Evolutionary conservation across 108 stramenopile species (phyloP).

Genomic region (Asterionellopsis glacialis): DNA sequence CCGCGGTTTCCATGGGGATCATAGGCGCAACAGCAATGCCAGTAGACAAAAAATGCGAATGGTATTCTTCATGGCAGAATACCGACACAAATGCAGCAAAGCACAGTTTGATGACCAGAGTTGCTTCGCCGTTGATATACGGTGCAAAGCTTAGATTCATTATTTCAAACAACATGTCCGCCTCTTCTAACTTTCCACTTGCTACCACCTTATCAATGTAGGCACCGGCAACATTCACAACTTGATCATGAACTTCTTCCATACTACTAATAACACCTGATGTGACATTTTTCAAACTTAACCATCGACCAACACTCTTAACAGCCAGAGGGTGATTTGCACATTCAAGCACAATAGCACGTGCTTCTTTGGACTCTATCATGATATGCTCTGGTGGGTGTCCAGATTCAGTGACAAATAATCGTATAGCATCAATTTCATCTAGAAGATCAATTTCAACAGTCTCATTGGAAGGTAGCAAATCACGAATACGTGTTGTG

Average conservation of each 20-base stretch:
- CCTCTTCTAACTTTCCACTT: constrained; percentile 27
- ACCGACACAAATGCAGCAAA: constrained; percentile 59
- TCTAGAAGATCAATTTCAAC: constrained; percentile 62
- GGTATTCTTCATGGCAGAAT: constrained; percentile 46
- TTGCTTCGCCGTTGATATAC: constrained; percentile 52
- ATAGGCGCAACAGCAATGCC: constrained; percentile 18
- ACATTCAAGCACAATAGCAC: constrained; percentile 49
- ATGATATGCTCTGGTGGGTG: constrained; percentile 40
- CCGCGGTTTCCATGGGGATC: constrained; percentile 51
- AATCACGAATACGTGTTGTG: constrained; percentile 41
- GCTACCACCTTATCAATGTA: constrained; percentile 48
- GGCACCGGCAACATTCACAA: constrained; percentile 29
- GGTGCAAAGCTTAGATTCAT: constrained; percentile 62
- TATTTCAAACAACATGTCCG: constrained; percentile 66
- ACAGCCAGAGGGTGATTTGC: constrained; percentile 65
- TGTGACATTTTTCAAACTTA: constrained; percentile 62
- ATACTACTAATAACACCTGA: constrained; percentile 43
- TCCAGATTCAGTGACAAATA: constrained; percentile 62
- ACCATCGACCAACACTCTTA: constrained; percentile 71
- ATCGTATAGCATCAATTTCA: constrained; percentile 45
- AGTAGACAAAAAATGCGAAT: constrained; percentile 36
- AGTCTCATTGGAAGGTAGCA: constrained; percentile 40
- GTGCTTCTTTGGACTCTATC: constrained; percentile 36
- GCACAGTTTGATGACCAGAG: constrained; percentile 66
- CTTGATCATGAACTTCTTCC: constrained; percentile 38